These are phyloP conservation scores for Lonicera japonica DNA, from an alignment of 129 eudicot species.

Conservation along the genomic window DNA sequence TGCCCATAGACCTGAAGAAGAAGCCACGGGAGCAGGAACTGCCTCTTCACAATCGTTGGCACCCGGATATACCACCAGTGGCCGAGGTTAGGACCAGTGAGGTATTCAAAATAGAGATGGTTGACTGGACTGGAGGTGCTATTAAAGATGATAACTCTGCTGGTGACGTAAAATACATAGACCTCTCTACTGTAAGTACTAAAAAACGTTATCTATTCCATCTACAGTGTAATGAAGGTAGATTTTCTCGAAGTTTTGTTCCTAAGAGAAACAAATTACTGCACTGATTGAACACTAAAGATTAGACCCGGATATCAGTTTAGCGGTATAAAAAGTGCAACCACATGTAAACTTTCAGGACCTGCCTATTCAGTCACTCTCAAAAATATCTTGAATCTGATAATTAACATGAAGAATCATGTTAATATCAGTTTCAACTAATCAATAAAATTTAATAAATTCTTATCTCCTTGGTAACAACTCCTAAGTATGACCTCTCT, in stretches of 20 bases:
- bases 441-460: no score
- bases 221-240: not conserved
- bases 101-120: conserved; percentile 86
- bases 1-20: conserved; percentile 66
- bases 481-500: not conserved
- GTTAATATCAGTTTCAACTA: no score
- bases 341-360: no score
- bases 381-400: no score
- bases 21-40: conserved; percentile 77
- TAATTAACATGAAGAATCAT: no score
- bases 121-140: conserved; percentile 93
- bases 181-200: conserved; percentile 82
- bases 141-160: conserved; percentile 76
- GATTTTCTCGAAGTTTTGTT: no score
- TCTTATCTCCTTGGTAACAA: not conserved
- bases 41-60: conserved; percentile 99
- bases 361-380: no score
- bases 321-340: no score
- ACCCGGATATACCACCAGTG: conserved; percentile 84
- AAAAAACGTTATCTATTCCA: not conserved
- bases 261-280: not conserved
- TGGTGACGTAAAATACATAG: conserved; percentile 61
- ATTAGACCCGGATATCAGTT: no score
- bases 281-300: not conserved
- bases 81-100: conserved; percentile 64